Evolutionary conservation across 1,284 basidiomycete species (phyloP), one percentile per base, ranked within the genome.

Genomic region (Irpex lacteus): DNA sequence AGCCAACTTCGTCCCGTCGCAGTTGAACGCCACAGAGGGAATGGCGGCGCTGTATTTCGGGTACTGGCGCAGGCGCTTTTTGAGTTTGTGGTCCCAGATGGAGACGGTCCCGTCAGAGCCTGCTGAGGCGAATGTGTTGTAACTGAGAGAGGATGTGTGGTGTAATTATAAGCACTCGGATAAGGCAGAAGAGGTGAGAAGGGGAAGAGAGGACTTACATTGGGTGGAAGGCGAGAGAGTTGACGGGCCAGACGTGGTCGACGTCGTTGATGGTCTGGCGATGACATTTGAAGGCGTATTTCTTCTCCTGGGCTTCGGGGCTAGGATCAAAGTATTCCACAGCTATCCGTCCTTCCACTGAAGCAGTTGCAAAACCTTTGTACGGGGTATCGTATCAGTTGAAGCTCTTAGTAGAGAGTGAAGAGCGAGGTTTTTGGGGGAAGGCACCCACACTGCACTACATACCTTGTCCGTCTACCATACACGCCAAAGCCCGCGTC

Each of bases 211-310:
- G 57, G 26, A 70, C 89, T 67, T 73, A 95, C 85, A 85, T 80
- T 0, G 97, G 95, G 71, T 98, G 95, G 80, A 98, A 99, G 0
- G 94, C 94, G 37, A 99, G 84, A 0, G 92, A 87, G 72, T 98
- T 98, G 68, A 99, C 96, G 0, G 97, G 96, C 87, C 95, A 99
- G n/a, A 98, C 96, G 67, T 96, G 93, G 74, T 99, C 98, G n/a
- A 93, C 90, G 44, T 92, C 93, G 58, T 94, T 90, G 60, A 96
- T 88, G 1, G 92, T 89, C 73, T 95, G 91, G 18, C 97, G 85
- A 73, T 99, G 97, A 70, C 96, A 98, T 74, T 98, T 96, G 86
- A 98, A 99, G 2, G 98, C 98, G 75, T 99, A 99, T 77, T 98
- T 98, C 75, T 92, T 91, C 15, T 90, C 87, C 75, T 98, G 95